Evolutionary conservation across 192 early-diverging fungal species (phyloP).

Genomic region (Pilobolus umbonatus): DNA sequence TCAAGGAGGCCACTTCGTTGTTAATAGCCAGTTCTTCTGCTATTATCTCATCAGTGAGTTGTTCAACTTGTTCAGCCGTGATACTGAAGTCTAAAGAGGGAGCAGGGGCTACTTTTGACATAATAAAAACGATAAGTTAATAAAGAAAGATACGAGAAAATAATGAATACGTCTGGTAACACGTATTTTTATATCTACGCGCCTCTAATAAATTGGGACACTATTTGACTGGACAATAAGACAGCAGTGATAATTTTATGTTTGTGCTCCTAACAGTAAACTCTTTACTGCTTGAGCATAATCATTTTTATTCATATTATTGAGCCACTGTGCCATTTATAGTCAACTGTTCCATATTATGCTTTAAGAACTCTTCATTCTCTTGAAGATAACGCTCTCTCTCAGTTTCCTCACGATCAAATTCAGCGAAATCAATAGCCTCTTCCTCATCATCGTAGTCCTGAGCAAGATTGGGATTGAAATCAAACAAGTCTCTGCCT

Average conservation of each 20-base stretch:
- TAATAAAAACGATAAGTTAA: slow-evolving; percentile 5
- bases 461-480: slow-evolving; percentile 85
- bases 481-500: slow-evolving; percentile 95
- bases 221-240: no score
- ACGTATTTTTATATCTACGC: no score
- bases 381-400: slow-evolving; percentile 31
- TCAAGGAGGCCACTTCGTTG: slow-evolving; percentile 29
- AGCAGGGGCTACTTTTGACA: slow-evolving; percentile 16
- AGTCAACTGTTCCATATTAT: no score
- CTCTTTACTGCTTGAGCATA: no score
- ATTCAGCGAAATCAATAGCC: slow-evolving; percentile 76
- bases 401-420: slow-evolving; percentile 62
- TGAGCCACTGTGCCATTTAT: no score
- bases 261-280: no score
- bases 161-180: no score
- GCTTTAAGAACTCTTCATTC: slow-evolving; percentile 19
- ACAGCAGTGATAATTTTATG: no score
- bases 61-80: slow-evolving; percentile 20
- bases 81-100: slow-evolving; percentile 28
- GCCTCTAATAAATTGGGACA: no score
- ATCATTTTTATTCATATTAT: no score
- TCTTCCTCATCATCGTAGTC: slow-evolving; percentile 70
- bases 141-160: no score
- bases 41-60: slow-evolving; percentile 18
- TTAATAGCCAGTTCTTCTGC: slow-evolving; percentile 23